Evolutionary conservation across 2,329 filamentous ascomycete genomes (phyloP), one percentile per base, ranked within the genome.

Genomic region (Didymella sp.): DNA sequence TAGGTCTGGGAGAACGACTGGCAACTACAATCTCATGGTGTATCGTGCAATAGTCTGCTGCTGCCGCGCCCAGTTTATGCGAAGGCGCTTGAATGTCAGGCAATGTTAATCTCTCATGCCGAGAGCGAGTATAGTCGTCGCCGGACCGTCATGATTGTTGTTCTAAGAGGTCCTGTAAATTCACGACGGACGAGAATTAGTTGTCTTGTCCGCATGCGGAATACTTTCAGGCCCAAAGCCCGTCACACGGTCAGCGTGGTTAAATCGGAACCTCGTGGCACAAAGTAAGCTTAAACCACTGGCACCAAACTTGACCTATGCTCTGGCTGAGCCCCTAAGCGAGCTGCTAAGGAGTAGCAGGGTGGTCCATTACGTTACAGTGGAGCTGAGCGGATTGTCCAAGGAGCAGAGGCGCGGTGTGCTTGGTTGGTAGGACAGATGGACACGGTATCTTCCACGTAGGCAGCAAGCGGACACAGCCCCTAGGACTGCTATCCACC

Each of bases 211-310:
- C 30, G 17, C 13, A 38, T 43, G 49, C 43, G 49, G 30, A 49
- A 44, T 48, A 21, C 43, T 21, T 21, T 48, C 37, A 24, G 43
- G 28, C 17, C 8, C 40, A 41, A 41, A 38, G 45, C 51, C 50
- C 45, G 47, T 51, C 41, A 55, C 37, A 51, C 35, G 24, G 35
- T 51, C 24, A 40, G 47, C 51, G 12, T 70, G 71, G 66, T 56
- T 61, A 61, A 62, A 57, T 60, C 56, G 66, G 63, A 65, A 63
- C 62, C 62, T 64, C 58, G 59, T 67, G 66, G 63, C 56, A 69
- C 64, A 57, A 54, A 63, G 71, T 75, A 74, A 74, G 71, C 71
- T 74, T 73, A 72, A 73, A 66, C 38, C 50, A 62, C 58, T 62
- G 55, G 55, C 64, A 69, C 67, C 68, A 69, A 66, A 70, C 69